A percentile compares a stretch with the other conserved stretches of the same genome.
Evolutionary conservation across 83 land plant species (phyloP).

Genomic region (Picea abies): DNA sequence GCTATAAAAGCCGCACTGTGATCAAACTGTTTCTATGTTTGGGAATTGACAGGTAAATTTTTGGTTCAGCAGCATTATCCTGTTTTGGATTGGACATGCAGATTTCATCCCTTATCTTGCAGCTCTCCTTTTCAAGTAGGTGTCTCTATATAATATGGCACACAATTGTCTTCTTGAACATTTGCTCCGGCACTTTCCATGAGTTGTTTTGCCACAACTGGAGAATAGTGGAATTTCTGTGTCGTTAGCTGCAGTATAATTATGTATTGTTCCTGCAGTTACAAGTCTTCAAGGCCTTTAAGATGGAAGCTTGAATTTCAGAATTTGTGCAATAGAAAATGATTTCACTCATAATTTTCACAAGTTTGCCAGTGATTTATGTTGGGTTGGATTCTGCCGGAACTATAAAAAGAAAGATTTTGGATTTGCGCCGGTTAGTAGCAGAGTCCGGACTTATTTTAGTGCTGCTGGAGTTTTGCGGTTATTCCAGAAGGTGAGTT

Average conservation of each 20-base stretch:
- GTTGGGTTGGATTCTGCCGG: not conserved
- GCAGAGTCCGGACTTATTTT: not conserved
- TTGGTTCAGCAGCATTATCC: not conserved
- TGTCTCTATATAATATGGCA: not conserved
- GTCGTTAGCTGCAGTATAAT: not conserved
- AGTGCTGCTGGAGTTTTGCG: not conserved
- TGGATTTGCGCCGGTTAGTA: not conserved
- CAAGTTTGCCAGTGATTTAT: not conserved
- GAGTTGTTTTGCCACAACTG: not conserved
- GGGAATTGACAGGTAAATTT: not conserved
- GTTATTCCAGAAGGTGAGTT: not conserved
- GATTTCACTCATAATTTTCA: not conserved
- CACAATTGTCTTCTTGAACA: not conserved
- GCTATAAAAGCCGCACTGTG: not conserved
- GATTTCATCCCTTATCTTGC: not conserved
- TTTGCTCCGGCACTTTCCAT: not conserved
- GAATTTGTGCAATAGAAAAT: not conserved
- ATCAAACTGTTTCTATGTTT: not conserved
- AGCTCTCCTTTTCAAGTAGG: not conserved
- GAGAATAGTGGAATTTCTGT: not conserved
- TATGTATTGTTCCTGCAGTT: not conserved
- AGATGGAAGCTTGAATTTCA: not conserved
- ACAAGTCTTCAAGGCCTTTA: not conserved
- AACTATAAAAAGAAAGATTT: not conserved
- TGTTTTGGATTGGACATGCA: not conserved